phyloP scores from a whole-genome alignment of 192 early-diverging fungal genomes.

The Tieghemiomyces parasiticus region DNA sequence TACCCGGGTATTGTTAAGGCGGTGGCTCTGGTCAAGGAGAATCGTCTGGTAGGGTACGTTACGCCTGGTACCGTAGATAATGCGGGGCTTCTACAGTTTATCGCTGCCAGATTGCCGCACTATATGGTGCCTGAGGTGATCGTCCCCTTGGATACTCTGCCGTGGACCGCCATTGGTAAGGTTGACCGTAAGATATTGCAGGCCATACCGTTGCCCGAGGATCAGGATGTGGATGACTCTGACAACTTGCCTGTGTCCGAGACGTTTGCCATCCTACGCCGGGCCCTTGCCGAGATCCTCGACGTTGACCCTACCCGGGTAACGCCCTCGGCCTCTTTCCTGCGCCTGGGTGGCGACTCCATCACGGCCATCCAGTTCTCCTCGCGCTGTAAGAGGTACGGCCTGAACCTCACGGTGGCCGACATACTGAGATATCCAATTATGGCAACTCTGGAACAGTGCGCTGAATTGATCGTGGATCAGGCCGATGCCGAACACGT shows the following conservation, averaged over 20 bases:
- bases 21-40: constrained; percentile 12
- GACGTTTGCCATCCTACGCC: neutral
- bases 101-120: neutral
- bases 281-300: neutral
- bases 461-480: no score
- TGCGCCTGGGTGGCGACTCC: constrained; percentile 20
- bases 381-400: no score
- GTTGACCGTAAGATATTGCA: neutral
- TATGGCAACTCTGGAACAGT: no score
- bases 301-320: neutral
- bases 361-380: constrained; percentile 10
- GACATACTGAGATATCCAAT: no score
- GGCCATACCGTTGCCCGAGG: neutral
- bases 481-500: no score
- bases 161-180: neutral
- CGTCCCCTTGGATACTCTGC: neutral
- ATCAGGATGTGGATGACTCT: neutral
- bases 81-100: neutral
- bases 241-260: neutral
- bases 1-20: constrained; percentile 14
- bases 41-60: constrained; percentile 19
- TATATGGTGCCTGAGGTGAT: constrained; percentile 1
- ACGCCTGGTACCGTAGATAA: constrained; percentile 14
- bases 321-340: constrained; percentile 12
- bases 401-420: no score